A percentile compares a stretch with the other conserved stretches of the same genome.
These are phyloP conservation scores for Cladosporium sp. DNA, from an alignment of 2,329 filamentous ascomycete species.

Conservation along the genomic window DNA sequence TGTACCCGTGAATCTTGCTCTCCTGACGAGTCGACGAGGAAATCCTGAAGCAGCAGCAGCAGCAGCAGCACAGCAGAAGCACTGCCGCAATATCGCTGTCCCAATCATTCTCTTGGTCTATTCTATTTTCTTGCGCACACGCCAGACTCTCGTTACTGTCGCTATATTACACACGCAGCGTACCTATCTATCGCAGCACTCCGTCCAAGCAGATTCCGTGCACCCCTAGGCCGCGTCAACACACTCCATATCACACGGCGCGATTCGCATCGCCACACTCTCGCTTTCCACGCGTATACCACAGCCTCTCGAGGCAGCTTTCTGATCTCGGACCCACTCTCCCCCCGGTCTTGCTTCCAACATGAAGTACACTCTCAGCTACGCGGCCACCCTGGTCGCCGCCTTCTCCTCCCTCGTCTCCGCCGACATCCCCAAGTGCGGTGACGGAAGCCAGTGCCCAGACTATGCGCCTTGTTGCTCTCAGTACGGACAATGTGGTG, in stretches of 20 bases:
- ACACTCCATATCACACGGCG: not conserved
- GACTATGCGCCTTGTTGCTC: conserved; percentile 39
- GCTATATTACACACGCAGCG: not conserved
- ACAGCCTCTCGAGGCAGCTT: not conserved
- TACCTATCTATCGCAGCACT: not conserved
- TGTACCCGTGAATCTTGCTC: not conserved
- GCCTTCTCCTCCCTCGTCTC: conserved; percentile 32
- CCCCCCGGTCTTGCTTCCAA: not conserved
- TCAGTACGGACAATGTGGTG: conserved; percentile 86
- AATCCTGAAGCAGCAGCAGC: conserved; percentile 3
- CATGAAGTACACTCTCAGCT: conserved; percentile 32
- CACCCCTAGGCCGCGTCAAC: conserved; percentile 4
- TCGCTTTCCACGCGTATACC: not conserved
- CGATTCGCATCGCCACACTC: conserved; percentile 1
- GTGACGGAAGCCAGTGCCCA: conserved; percentile 34
- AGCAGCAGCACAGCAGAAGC: not conserved
- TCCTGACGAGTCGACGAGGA: conserved; percentile 1
- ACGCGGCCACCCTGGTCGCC: conserved; percentile 35
- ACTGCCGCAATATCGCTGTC: not conserved
- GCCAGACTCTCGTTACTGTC: not conserved
- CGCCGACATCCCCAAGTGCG: conserved; percentile 29
- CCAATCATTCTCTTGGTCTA: not conserved
- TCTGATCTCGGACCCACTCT: not conserved
- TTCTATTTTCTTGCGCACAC: not conserved
- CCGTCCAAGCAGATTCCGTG: not conserved